These are phyloP conservation scores for Delonix regia DNA, from an alignment of 306 rosid species.

Conservation along the genomic window DNA sequence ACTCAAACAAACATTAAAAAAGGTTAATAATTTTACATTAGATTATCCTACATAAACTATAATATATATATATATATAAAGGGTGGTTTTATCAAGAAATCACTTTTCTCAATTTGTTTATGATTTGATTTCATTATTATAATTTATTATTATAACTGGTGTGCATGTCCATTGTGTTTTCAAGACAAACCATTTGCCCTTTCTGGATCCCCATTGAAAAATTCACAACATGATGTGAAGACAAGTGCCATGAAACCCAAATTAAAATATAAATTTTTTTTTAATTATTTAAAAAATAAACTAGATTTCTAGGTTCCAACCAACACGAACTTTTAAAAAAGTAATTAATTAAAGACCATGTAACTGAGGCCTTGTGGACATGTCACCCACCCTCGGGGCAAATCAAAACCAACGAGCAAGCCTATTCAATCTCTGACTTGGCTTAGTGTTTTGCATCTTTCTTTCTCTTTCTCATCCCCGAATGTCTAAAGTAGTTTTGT, in stretches of 20 bases:
- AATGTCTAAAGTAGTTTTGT: not conserved
- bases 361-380: conserved; percentile 52
- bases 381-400: conserved; percentile 66
- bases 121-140: conserved; percentile 17
- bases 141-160: conserved; percentile 37
- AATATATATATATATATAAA: too few relatives aligned
- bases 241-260: conserved; percentile 29
- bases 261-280: conserved; percentile 36
- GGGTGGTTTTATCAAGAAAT: conserved; percentile 20
- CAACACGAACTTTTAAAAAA: conserved; percentile 40
- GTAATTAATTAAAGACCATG: conserved; percentile 45
- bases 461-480: not conserved
- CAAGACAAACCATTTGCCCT: conserved; percentile 39
- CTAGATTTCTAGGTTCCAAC: conserved; percentile 45
- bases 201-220: conserved; percentile 16
- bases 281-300: conserved; percentile 32
- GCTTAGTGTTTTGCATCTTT: conserved; percentile 8
- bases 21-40: not conserved
- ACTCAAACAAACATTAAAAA: not conserved
- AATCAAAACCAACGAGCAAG: conserved; percentile 45
- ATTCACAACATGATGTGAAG: conserved; percentile 31
- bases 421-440: conserved; percentile 36
- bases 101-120: not conserved
- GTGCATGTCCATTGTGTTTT: conserved; percentile 43
- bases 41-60: not conserved